These are phyloP conservation scores for Starmerella potacharoeniae DNA, from an alignment of 805 yeast species.

Conservation along the genomic window DNA sequence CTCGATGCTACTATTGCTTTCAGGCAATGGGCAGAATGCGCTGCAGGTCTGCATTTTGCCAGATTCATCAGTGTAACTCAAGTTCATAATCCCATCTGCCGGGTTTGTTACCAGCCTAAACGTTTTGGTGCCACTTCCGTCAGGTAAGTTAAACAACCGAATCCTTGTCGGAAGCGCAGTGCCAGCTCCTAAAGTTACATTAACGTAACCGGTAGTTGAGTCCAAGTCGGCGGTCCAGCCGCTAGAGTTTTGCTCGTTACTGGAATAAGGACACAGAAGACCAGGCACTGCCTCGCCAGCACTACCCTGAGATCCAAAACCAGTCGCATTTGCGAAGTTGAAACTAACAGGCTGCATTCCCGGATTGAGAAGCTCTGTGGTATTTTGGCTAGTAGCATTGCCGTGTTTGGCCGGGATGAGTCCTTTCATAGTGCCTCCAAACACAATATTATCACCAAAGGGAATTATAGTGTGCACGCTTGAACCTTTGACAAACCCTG, in stretches of 20 bases:
- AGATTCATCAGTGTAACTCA: slow-evolving; percentile 69
- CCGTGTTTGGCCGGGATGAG: slow-evolving; percentile 35
- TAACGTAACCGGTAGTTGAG: slow-evolving; percentile 13
- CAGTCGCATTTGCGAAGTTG: slow-evolving; percentile 15
- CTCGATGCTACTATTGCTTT: slow-evolving; percentile 16
- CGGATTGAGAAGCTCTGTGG: slow-evolving; percentile 6
- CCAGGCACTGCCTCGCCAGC: slow-evolving; percentile 15
- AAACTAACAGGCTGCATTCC: slow-evolving; percentile 18
- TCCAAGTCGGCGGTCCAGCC: slow-evolving; percentile 19
- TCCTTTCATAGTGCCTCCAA: slow-evolving; percentile 66
- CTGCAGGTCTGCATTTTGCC: slow-evolving; percentile 57
- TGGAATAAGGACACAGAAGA: slow-evolving; percentile 46
- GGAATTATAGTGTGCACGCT: slow-evolving; percentile 50
- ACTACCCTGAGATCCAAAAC: slow-evolving; percentile 2
- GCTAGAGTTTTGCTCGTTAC: slow-evolving; percentile 8
- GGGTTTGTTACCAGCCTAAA: slow-evolving; percentile 73
- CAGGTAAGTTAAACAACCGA: slow-evolving; percentile 53
- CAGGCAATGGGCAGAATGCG: slow-evolving; percentile 73
- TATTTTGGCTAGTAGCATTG: slow-evolving; percentile 14
- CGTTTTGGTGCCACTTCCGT: slow-evolving; percentile 37
- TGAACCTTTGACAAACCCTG: slow-evolving; percentile 59
- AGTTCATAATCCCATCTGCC: slow-evolving; percentile 79
- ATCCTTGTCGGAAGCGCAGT: slow-evolving; percentile 54
- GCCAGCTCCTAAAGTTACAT: slow-evolving; percentile 17
- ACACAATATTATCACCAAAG: slow-evolving; percentile 41